Evolutionary conservation across 2,329 filamentous ascomycete species (phyloP).

Genomic region (Paecilomyces formosus): DNA sequence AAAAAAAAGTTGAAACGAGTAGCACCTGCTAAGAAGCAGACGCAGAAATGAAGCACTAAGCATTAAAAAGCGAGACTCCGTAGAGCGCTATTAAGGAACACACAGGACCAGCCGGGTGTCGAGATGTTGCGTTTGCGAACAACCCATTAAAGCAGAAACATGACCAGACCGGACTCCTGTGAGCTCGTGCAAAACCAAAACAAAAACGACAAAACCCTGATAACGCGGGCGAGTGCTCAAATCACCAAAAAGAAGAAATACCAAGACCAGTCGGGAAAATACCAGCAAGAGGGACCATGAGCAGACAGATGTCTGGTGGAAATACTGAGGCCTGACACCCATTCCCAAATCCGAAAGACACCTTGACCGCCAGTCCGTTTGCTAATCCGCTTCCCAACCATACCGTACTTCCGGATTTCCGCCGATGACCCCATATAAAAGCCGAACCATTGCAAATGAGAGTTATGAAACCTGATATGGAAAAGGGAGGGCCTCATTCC

Average conservation of each 20-base stretch:
- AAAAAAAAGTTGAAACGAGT: conserved; percentile 11
- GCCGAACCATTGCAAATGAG: conserved; percentile 24
- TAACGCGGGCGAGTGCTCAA: conserved; percentile 18
- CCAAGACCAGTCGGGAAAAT: conserved; percentile 20
- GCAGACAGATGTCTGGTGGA: conserved; percentile 11
- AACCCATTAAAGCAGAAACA: conserved; percentile 29
- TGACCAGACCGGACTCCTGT: conserved; percentile 39
- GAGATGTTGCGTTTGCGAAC: conserved; percentile 28
- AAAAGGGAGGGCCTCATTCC: conserved; percentile 6
- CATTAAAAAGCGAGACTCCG: conserved; percentile 22
- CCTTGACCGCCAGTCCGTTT: conserved; percentile 27
- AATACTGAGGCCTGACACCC: conserved; percentile 14
- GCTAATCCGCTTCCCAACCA: conserved; percentile 27
- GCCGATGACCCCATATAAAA: conserved; percentile 35
- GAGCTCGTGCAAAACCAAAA: conserved; percentile 26
- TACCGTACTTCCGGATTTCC: conserved; percentile 21
- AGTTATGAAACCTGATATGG: conserved; percentile 12
- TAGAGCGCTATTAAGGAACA: conserved; percentile 32
- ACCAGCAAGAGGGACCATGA: conserved; percentile 23
- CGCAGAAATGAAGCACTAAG: conserved; percentile 22
- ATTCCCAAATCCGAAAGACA: conserved; percentile 23
- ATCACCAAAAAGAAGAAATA: conserved; percentile 22
- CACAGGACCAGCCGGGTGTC: conserved; percentile 42
- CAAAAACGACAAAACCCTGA: conserved; percentile 19
- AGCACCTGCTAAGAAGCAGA: conserved; percentile 13